Evolutionary conservation across 768 basidiomycete species (phyloP).

Genomic region (Russula abietina): DNA sequence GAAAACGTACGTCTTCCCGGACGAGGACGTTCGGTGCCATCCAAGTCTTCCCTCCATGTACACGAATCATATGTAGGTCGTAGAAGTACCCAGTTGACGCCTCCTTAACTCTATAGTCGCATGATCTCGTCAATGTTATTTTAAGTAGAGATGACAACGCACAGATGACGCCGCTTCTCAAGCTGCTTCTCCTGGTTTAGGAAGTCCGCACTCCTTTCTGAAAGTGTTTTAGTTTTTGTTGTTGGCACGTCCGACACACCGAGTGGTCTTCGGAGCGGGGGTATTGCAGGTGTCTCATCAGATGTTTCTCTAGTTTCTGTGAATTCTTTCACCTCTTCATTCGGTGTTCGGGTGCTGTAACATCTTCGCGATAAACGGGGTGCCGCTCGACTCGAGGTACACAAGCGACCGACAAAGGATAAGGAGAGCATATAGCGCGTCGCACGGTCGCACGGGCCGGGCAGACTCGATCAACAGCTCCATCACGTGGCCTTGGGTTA

Average conservation of each 20-base stretch:
- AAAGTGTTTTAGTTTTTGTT: slow-evolving; percentile 33
- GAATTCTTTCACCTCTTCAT: background rate
- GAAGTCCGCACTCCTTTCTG: slow-evolving; percentile 56
- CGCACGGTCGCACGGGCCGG: background rate
- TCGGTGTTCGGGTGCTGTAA: slow-evolving; percentile 4
- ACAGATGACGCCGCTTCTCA: slow-evolving; percentile 62
- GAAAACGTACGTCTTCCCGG: slow-evolving; percentile 70
- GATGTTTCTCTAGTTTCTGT: background rate
- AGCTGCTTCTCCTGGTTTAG: slow-evolving; percentile 66
- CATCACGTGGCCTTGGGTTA: slow-evolving; percentile 12
- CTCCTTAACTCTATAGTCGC: slow-evolving; percentile 45
- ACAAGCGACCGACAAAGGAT: background rate
- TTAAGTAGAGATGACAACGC: slow-evolving; percentile 37
- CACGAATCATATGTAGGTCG: slow-evolving; percentile 73
- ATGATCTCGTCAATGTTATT: slow-evolving; percentile 28
- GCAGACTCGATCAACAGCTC: background rate
- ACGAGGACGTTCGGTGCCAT: slow-evolving; percentile 86
- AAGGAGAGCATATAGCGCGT: background rate
- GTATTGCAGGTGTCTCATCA: slow-evolving; percentile 13
- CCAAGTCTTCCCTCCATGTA: slow-evolving; percentile 92
- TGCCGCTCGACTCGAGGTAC: background rate
- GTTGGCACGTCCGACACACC: slow-evolving; percentile 70
- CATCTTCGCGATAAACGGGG: slow-evolving; percentile 2
- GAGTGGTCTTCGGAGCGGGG: slow-evolving; percentile 57
- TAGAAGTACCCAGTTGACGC: slow-evolving; percentile 81